These are phyloP conservation scores for Prillingera fragicola DNA, from an alignment of 1,284 basidiomycete species.

Conservation along the genomic window DNA sequence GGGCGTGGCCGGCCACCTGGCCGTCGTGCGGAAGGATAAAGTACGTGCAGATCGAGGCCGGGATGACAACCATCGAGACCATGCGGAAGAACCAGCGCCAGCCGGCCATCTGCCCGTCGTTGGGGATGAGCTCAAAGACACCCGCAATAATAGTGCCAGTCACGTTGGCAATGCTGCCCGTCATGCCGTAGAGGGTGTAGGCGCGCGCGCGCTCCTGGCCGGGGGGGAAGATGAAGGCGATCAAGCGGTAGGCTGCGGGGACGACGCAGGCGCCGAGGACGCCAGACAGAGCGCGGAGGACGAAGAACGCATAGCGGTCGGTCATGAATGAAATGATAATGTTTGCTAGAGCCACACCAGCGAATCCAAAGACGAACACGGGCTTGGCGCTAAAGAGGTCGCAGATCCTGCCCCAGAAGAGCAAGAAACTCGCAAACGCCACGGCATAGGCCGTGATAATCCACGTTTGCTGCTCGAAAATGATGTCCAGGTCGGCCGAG, in stretches of 20 bases:
- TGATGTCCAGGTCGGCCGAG: constrained; percentile 19
- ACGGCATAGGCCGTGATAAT: constrained; percentile 29
- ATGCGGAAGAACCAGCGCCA: constrained; percentile 46
- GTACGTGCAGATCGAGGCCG: constrained; percentile 7
- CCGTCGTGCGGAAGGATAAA: constrained; percentile 12
- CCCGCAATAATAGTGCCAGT: constrained; percentile 29
- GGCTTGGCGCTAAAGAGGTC: constrained; percentile 32
- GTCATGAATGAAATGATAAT: constrained; percentile 36
- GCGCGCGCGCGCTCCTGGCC: constrained; percentile 22
- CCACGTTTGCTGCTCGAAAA: constrained; percentile 26
- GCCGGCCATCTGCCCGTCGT: constrained; percentile 32
- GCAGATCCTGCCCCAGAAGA: constrained; percentile 32
- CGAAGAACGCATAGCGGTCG: constrained; percentile 35
- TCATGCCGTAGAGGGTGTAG: constrained; percentile 31
- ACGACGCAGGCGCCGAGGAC: constrained; percentile 31
- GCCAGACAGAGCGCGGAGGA: constrained; percentile 35
- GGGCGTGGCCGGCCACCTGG: background rate
- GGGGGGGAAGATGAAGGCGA: constrained; percentile 25
- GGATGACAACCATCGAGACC: constrained; percentile 24
- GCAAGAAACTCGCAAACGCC: constrained; percentile 30
- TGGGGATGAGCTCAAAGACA: constrained; percentile 33
- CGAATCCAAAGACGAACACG: constrained; percentile 27
- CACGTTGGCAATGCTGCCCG: constrained; percentile 32
- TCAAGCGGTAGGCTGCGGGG: constrained; percentile 34
- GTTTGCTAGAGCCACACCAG: constrained; percentile 27